Conservation (phyloP, 352 stramenopile genomes). For the Phytophthora constricta region DNA sequence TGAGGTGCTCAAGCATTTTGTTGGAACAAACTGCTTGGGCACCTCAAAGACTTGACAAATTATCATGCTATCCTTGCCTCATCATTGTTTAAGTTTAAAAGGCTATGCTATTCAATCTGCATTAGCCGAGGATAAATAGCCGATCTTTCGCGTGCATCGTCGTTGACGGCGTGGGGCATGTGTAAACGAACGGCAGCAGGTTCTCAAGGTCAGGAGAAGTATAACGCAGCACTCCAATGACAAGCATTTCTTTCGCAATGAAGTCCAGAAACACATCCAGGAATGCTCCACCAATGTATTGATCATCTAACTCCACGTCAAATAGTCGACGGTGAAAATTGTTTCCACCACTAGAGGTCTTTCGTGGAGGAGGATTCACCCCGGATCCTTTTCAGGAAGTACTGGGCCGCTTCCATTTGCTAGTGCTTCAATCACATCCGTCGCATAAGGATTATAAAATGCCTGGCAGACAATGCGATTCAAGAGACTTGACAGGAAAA, state of each 20-base stretch:
- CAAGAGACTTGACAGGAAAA: slow-evolving; percentile 64
- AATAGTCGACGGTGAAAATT: slow-evolving; percentile 32
- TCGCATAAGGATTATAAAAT: slow-evolving; percentile 87
- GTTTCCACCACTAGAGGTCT: background rate
- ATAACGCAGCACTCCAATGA: slow-evolving; percentile 57
- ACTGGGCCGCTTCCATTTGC: slow-evolving; percentile 37
- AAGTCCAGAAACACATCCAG: slow-evolving; percentile 55
- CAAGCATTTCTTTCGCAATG: slow-evolving; percentile 47
- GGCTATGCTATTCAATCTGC: too few relatives aligned
- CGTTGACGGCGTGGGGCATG: slow-evolving; percentile 52
- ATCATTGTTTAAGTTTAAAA: too few relatives aligned
- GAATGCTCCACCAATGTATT: slow-evolving; percentile 51
- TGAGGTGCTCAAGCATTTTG: too few relatives aligned
- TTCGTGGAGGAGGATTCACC: background rate
- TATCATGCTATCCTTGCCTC: too few relatives aligned
- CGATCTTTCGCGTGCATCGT: slow-evolving; percentile 58
- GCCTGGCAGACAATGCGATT: slow-evolving; percentile 75
- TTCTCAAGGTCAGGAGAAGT: slow-evolving; percentile 55
- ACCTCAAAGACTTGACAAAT: too few relatives aligned
- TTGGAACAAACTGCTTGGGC: slow-evolving; percentile 5
- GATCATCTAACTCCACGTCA: slow-evolving; percentile 44
- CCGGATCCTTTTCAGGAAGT: background rate
- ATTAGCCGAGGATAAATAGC: slow-evolving; percentile 60
- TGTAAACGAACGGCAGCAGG: slow-evolving; percentile 68
- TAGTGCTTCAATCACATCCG: slow-evolving; percentile 60